Evolutionary conservation across 768 basidiomycete genomes (phyloP).

Genomic region (Gloeostereum incarnatum): DNA sequence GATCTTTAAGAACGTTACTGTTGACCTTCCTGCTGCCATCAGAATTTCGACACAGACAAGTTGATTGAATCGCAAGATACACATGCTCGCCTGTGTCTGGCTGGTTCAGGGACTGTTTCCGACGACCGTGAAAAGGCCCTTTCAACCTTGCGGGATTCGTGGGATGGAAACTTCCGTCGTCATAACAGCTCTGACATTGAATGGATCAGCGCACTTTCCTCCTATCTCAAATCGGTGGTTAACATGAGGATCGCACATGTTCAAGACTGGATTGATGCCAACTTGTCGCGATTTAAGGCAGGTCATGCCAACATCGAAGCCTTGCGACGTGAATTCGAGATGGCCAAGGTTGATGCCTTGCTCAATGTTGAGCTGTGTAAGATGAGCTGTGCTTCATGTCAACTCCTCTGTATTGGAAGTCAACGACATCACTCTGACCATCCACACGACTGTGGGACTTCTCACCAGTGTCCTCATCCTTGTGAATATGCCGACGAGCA

Average conservation of each 20-base stretch:
- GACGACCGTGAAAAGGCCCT: constrained; percentile 16
- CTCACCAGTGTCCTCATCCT: constrained; percentile 31
- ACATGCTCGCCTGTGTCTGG: constrained; percentile 21
- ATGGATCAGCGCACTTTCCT: constrained; percentile 29
- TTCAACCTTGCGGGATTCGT: constrained; percentile 13
- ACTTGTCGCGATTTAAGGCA: constrained; percentile 36
- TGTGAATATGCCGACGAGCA: constrained; percentile 35
- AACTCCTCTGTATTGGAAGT: constrained; percentile 35
- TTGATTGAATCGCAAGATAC: constrained; percentile 28
- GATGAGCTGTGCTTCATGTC: constrained; percentile 35
- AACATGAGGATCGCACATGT: constrained; percentile 38
- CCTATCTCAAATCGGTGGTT: constrained; percentile 27
- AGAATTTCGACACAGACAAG: constrained; percentile 47
- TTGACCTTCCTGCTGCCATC: neutral
- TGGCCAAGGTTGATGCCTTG: constrained; percentile 32
- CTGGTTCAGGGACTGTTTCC: constrained; percentile 6
- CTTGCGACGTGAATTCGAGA: constrained; percentile 33
- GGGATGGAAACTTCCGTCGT: constrained; percentile 22
- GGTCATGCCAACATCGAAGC: constrained; percentile 33
- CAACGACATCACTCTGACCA: constrained; percentile 31
- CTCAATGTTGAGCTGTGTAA: constrained; percentile 39
- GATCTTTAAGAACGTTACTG: neutral
- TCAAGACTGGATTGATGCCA: constrained; percentile 38
- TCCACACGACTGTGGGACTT: constrained; percentile 39
- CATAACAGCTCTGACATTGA: constrained; percentile 24